phyloP scores from a whole-genome alignment of 768 basidiomycete genomes.

The Agrocybe pediades region DNA sequence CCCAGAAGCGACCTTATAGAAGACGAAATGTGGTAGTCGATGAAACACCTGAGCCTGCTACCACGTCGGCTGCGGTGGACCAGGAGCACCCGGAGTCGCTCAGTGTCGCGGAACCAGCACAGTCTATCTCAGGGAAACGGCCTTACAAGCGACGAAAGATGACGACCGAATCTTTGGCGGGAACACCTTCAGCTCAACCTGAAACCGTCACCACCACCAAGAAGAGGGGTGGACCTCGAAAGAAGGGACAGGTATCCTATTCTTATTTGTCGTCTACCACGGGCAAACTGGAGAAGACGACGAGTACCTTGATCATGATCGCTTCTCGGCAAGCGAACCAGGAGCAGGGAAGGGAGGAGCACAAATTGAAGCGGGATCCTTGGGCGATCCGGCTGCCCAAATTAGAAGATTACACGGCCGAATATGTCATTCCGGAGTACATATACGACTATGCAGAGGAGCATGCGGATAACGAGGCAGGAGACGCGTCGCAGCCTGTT shows the following conservation, averaged over 20 bases:
- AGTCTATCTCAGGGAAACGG: conserved; percentile 2
- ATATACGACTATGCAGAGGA: conserved; percentile 24
- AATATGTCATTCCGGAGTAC: conserved; percentile 64
- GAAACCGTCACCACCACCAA: not conserved
- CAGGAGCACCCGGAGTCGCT: too few species aligned
- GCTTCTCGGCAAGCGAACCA: conserved; percentile 49
- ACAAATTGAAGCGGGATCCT: conserved; percentile 55
- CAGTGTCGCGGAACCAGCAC: too few species aligned
- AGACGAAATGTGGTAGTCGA: too few species aligned
- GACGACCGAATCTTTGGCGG: not conserved
- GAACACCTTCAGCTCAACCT: conserved; percentile 8
- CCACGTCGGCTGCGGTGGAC: too few species aligned
- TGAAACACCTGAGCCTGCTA: too few species aligned
- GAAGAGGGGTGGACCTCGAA: conserved; percentile 5
- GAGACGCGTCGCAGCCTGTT: not conserved
- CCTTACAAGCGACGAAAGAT: conserved; percentile 9
- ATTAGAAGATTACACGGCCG: conserved; percentile 22
- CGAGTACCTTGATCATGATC: conserved; percentile 40
- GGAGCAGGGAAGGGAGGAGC: conserved; percentile 49
- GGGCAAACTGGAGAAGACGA: conserved; percentile 14
- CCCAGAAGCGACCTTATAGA: too few species aligned
- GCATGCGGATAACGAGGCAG: not conserved
- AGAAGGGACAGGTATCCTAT: conserved; percentile 4
- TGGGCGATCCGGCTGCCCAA: conserved; percentile 2
- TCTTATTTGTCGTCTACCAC: conserved; percentile 9